phyloP scores from a whole-genome alignment of 1,284 basidiomycete genomes.

The Austropuccinia psidii region DNA sequence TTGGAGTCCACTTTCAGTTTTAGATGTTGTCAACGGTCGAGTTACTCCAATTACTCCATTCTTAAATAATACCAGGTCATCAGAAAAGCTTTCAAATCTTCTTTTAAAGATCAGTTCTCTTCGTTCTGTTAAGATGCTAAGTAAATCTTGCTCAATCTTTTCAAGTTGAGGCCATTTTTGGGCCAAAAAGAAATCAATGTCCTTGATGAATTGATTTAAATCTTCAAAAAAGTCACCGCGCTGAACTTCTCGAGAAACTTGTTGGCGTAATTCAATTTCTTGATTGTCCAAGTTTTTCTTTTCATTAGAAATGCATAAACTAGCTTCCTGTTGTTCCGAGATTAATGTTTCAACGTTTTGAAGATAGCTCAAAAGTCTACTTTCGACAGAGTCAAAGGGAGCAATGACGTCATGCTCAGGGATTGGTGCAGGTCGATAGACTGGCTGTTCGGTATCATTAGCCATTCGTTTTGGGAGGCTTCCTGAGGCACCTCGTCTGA shows the following conservation, averaged over 20 bases:
- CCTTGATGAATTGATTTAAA: slow-evolving; percentile 79
- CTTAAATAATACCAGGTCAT: slow-evolving; percentile 69
- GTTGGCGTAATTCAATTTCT: slow-evolving; percentile 67
- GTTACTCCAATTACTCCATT: slow-evolving; percentile 50
- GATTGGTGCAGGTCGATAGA: slow-evolving; percentile 61
- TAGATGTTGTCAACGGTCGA: slow-evolving; percentile 9
- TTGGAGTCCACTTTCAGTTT: slow-evolving; percentile 38
- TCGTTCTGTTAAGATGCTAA: slow-evolving; percentile 67
- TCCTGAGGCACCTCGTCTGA: slow-evolving; percentile 59
- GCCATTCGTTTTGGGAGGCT: slow-evolving; percentile 11
- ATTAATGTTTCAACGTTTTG: slow-evolving; percentile 51
- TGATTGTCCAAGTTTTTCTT: slow-evolving; percentile 62
- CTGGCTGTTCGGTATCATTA: slow-evolving; percentile 50
- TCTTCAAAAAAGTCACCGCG: slow-evolving; percentile 80
- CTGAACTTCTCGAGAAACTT: slow-evolving; percentile 68
- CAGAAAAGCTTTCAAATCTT: slow-evolving; percentile 64
- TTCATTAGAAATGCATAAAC: slow-evolving; percentile 59
- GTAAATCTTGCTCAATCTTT: slow-evolving; percentile 70
- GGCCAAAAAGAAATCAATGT: slow-evolving; percentile 76
- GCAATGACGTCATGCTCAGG: not conserved
- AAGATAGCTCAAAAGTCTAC: slow-evolving; percentile 58
- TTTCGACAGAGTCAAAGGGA: slow-evolving; percentile 57
- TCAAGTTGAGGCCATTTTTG: slow-evolving; percentile 85
- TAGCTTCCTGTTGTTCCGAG: slow-evolving; percentile 51
- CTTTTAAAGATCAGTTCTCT: slow-evolving; percentile 61